These are phyloP conservation scores for Graphiopsis chlorocephala DNA, from an alignment of 2,329 filamentous ascomycete species.

Conservation along the genomic window DNA sequence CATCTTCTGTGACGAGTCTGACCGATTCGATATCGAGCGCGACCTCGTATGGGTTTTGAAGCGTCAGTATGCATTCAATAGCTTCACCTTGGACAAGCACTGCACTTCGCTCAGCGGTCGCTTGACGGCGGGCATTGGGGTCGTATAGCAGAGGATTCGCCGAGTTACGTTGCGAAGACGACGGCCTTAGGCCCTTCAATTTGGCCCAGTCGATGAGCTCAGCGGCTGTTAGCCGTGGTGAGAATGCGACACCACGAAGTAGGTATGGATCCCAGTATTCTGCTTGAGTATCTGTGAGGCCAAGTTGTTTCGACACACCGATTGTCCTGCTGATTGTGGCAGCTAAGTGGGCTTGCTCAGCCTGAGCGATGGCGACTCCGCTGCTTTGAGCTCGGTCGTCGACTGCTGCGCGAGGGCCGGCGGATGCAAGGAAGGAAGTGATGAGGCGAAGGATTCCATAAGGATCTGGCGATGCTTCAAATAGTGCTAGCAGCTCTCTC, in stretches of 20 bases:
- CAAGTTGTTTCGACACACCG: slow-evolving; percentile 71
- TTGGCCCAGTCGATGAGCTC: slow-evolving; percentile 16
- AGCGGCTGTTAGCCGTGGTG: neutral
- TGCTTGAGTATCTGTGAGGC: slow-evolving; percentile 66
- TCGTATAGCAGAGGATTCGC: slow-evolving; percentile 91
- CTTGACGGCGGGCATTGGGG: slow-evolving; percentile 71
- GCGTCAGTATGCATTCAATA: slow-evolving; percentile 73
- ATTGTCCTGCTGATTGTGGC: slow-evolving; percentile 85
- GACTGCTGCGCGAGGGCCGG: slow-evolving; percentile 57
- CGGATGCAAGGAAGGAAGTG: slow-evolving; percentile 75
- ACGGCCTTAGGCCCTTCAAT: slow-evolving; percentile 3
- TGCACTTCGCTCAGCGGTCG: slow-evolving; percentile 52
- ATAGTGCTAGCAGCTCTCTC: slow-evolving; percentile 86
- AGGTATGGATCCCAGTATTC: slow-evolving; percentile 98
- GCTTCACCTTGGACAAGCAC: slow-evolving; percentile 76
- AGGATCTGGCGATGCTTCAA: slow-evolving; percentile 89
- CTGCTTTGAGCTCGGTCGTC: slow-evolving; percentile 19
- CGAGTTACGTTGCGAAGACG: neutral
- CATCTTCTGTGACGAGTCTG: slow-evolving; percentile 69
- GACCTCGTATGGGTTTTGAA: slow-evolving; percentile 94
- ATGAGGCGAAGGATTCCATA: slow-evolving; percentile 85
- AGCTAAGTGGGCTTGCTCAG: slow-evolving; percentile 81
- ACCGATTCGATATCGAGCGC: slow-evolving; percentile 86
- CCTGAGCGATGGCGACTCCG: slow-evolving; percentile 68
- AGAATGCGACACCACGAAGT: slow-evolving; percentile 69